phyloP scores from a whole-genome alignment of 352 stramenopile species.

The Pythium aphanidermatum region DNA sequence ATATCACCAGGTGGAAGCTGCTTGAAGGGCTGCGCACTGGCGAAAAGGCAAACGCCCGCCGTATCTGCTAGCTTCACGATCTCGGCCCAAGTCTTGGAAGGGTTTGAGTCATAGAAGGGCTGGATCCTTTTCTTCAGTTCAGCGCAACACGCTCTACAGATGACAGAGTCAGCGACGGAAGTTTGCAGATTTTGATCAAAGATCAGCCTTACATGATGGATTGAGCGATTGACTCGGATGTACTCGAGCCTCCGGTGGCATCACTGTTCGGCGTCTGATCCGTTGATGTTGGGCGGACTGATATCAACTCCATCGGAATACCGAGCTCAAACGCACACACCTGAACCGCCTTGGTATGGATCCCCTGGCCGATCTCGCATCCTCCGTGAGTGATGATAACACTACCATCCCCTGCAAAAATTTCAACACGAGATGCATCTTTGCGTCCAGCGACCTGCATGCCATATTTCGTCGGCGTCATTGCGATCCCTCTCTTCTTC shows the following conservation, averaged over 20 bases:
- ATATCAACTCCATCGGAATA: slow-evolving; percentile 34
- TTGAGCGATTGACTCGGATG: slow-evolving; percentile 42
- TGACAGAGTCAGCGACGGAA: background rate
- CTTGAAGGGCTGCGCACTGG: slow-evolving; percentile 18
- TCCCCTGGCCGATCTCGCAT: slow-evolving; percentile 54
- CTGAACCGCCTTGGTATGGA: slow-evolving; percentile 62
- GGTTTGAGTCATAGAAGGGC: slow-evolving; percentile 17
- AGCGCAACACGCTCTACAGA: slow-evolving; percentile 33
- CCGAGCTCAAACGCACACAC: slow-evolving; percentile 38
- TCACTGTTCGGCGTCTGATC: slow-evolving; percentile 42
- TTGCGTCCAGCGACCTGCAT: slow-evolving; percentile 26
- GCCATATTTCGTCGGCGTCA: slow-evolving; percentile 68
- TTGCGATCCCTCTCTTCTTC: slow-evolving; percentile 43
- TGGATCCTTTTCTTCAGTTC: slow-evolving; percentile 35
- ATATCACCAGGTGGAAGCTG: slow-evolving; percentile 2
- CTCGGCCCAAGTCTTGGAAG: slow-evolving; percentile 17
- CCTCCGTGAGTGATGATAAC: slow-evolving; percentile 34
- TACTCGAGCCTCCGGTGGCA: slow-evolving; percentile 41
- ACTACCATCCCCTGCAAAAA: slow-evolving; percentile 39
- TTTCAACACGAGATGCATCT: slow-evolving; percentile 29
- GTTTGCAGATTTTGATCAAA: background rate
- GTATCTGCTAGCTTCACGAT: slow-evolving; percentile 13
- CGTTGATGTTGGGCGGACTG: slow-evolving; percentile 39
- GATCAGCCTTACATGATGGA: slow-evolving; percentile 23
- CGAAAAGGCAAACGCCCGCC: slow-evolving; percentile 24